Percentiles rank a stretch among this genome's conserved stretches.
Conservation (phyloP, 1,139 yeast genomes). For the Eremothecium cymbalariae region DNA sequence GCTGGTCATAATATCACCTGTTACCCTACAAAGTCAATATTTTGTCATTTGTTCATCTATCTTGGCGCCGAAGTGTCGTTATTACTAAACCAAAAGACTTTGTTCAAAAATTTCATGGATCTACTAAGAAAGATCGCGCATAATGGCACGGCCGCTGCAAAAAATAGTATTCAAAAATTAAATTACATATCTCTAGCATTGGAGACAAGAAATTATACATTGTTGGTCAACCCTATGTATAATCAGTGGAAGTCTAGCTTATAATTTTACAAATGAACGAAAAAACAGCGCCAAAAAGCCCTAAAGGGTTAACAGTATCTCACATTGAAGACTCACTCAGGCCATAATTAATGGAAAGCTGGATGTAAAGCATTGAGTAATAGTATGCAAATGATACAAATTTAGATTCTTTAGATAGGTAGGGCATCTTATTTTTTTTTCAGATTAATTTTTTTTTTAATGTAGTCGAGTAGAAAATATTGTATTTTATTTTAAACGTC, state of each 20-base stretch:
- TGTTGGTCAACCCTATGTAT: slow-evolving; percentile 5
- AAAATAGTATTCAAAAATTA: slow-evolving; percentile 4
- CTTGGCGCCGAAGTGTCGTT: slow-evolving; percentile 5
- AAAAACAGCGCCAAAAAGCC: no score
- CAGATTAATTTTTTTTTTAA: no score
- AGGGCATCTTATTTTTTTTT: no score
- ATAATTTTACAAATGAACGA: no score
- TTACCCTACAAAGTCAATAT: slow-evolving; percentile 2
- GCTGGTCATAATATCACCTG: slow-evolving; percentile 5
- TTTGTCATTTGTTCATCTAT: slow-evolving; percentile 6
- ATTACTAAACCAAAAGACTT: slow-evolving; percentile 1
- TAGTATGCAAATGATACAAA: no score
- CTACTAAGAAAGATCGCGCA: slow-evolving; percentile 5
- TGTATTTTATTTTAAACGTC: no score
- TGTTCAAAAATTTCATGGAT: slow-evolving; percentile 5
- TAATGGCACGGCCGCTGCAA: slow-evolving; percentile 5
- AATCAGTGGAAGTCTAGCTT: slow-evolving; percentile 1
- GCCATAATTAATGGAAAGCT: no score
- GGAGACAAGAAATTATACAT: slow-evolving; percentile 1
- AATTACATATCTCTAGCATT: slow-evolving; percentile 1
- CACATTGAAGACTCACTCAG: no score
- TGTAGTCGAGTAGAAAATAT: no score
- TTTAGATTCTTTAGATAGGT: no score
- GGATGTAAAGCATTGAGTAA: no score
- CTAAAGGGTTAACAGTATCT: no score